Base-by-base conservation (phyloP, 495 filamentous ascomycete species). In the Penicillium ochrochloron region DNA sequence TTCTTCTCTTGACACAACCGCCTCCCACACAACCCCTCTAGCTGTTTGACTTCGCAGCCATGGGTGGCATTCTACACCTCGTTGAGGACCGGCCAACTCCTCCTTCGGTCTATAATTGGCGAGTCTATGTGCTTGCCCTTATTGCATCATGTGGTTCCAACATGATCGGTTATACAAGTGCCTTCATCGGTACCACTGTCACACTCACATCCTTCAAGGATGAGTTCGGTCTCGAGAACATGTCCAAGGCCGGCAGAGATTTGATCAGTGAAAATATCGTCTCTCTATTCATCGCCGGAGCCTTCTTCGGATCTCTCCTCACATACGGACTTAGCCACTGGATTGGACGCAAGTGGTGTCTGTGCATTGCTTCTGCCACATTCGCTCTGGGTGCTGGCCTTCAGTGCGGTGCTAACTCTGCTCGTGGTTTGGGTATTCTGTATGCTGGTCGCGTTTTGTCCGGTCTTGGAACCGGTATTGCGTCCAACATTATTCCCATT, bases 381-480 rank as follows among this genome's bases (percentile, higher is more conserved):
- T 92, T 92, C 74, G 82, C 84, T 60, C 69, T 92, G 41, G 89
- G 88, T 57, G 84, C 88, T 44, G 88, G 84, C 62, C 72, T 91
- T 21, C 89, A 87, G 83, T 76, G 89, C 11, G 87, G 84, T 57
- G 86, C 83, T 17, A 88, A 81, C 66, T 74, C 76, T 12, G 71
- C 81, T 5, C 80, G 84, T 34, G 89, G 89, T 17, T 72, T 92
- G 1, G 88, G 83, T 0, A 80, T 89, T 12, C 82, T 90, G 62
- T 84, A 88, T 83, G 83, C 80, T 57, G 92, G 92, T 15, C 88
- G 92, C 67, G 85, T 92, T 46, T 82, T 94, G 29, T 83, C 86
- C 58, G 92, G 92, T 59, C 68, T 95, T 42, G 90, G 87, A 61
- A 86, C 93, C 55, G 92, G 92, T 67, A 91, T 93, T 64, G 87